phyloP scores from a whole-genome alignment of 306 rosid genomes.

The Phaseolus lunatus region DNA sequence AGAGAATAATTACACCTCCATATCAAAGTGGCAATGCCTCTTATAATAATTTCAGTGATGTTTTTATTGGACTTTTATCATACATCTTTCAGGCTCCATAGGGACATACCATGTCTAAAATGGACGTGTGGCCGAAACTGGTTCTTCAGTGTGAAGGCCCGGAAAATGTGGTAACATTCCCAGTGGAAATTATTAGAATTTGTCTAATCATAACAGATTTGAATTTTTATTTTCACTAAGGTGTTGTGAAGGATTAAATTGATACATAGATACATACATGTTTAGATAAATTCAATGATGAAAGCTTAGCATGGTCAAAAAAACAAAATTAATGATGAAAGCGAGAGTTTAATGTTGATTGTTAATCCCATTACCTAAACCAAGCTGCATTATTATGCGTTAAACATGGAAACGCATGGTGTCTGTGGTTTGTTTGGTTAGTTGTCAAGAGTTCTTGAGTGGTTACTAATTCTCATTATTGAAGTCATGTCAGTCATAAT shows the following conservation, averaged over 20 bases:
- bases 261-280: neutral
- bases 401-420: conserved; percentile 1
- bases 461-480: conserved; percentile 4
- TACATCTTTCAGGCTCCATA: conserved; percentile 44
- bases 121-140: conserved; percentile 54
- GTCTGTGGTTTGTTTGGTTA: conserved; percentile 21
- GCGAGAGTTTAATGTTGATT: conserved; percentile 30
- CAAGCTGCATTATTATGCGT: neutral
- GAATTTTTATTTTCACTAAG: neutral
- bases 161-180: conserved; percentile 22
- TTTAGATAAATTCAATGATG: conserved; percentile 47
- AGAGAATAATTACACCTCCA: conserved; percentile 42
- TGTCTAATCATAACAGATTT: conserved; percentile 35
- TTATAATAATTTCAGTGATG: conserved; percentile 52
- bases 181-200: conserved; percentile 26
- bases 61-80: conserved; percentile 46
- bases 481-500: conserved; percentile 1
- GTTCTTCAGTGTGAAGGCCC: conserved; percentile 46
- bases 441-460: neutral
- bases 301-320: conserved; percentile 14
- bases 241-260: neutral
- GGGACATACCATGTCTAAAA: conserved; percentile 51
- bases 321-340: conserved; percentile 44
- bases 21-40: conserved; percentile 46
- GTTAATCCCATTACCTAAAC: neutral